Percentiles rank a stretch among this genome's conserved stretches.
Evolutionary conservation across 2,329 filamentous ascomycete species (phyloP).

Genomic region (Venturia pyrina): DNA sequence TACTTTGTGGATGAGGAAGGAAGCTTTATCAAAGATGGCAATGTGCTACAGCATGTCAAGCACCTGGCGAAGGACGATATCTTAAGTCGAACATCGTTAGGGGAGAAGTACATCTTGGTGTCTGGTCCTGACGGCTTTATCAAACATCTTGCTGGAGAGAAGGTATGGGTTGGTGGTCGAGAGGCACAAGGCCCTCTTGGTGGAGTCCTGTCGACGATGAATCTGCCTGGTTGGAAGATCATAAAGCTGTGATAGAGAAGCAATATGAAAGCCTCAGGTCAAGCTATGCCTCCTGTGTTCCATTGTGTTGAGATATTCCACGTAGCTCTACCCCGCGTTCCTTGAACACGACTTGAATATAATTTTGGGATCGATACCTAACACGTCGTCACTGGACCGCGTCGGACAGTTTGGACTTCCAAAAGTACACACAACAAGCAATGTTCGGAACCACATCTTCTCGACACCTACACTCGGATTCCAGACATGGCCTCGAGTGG

Average conservation of each 20-base stretch:
- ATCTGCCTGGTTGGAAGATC: conserved; percentile 46
- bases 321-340: not conserved
- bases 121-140: conserved; percentile 91
- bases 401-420: not conserved
- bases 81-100: conserved; percentile 16
- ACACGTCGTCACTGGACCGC: not conserved
- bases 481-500: not conserved
- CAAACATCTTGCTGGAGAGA: conserved; percentile 66
- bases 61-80: not conserved
- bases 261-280: not conserved
- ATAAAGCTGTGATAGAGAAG: conserved; percentile 41
- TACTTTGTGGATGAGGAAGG: conserved; percentile 79
- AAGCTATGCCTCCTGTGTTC: not conserved
- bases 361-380: not conserved
- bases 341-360: not conserved
- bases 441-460: not conserved
- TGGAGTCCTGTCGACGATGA: conserved; percentile 55
- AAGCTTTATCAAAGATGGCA: conserved; percentile 44
- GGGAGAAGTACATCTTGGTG: conserved; percentile 64
- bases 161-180: conserved; percentile 60
- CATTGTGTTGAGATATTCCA: not conserved
- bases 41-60: conserved; percentile 22
- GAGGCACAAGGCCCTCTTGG: conserved; percentile 67
- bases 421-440: not conserved
- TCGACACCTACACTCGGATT: not conserved